Percentiles rank a stretch among this genome's conserved stretches.
Conservation (phyloP, 257 asterid genomes). For the Lycium barbarum region DNA sequence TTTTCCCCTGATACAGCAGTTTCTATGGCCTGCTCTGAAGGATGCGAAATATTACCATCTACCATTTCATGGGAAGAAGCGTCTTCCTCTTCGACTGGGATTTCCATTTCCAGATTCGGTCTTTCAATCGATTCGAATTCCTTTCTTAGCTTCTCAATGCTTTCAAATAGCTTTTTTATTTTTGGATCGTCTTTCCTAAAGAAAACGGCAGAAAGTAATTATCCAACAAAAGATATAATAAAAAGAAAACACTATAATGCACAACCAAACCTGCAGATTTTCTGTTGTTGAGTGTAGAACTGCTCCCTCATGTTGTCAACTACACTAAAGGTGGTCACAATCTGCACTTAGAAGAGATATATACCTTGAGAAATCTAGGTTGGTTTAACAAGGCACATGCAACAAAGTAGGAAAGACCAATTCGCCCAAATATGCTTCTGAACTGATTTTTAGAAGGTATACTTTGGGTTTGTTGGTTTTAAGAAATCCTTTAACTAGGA, state of each 20-base stretch:
- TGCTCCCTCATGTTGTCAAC: constrained; percentile 92
- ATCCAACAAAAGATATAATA: constrained; percentile 19
- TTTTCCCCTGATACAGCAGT: constrained; percentile 43
- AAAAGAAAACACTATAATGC: constrained; percentile 24
- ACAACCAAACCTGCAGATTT: constrained; percentile 64
- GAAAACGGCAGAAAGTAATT: constrained; percentile 26
- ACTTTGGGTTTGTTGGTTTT: background rate
- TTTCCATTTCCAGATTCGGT: constrained; percentile 84
- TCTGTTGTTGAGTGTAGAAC: constrained; percentile 68
- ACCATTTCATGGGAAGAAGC: constrained; percentile 47
- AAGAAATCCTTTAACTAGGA: background rate
- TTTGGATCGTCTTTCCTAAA: constrained; percentile 77
- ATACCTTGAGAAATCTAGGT: background rate
- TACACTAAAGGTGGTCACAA: constrained; percentile 83
- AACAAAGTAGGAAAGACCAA: constrained; percentile 12
- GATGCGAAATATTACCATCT: constrained; percentile 44
- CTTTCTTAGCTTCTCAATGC: constrained; percentile 67
- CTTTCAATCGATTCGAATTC: constrained; percentile 84
- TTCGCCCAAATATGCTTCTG: background rate
- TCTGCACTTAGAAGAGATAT: constrained; percentile 51
- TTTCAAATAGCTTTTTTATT: constrained; percentile 75
- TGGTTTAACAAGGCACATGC: background rate
- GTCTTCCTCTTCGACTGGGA: constrained; percentile 56
- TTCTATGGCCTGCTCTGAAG: constrained; percentile 43
- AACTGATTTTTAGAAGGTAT: background rate